Evolutionary conservation across 2,329 filamentous ascomycete species (phyloP).

Genomic region (Pseudocercospora vitis): DNA sequence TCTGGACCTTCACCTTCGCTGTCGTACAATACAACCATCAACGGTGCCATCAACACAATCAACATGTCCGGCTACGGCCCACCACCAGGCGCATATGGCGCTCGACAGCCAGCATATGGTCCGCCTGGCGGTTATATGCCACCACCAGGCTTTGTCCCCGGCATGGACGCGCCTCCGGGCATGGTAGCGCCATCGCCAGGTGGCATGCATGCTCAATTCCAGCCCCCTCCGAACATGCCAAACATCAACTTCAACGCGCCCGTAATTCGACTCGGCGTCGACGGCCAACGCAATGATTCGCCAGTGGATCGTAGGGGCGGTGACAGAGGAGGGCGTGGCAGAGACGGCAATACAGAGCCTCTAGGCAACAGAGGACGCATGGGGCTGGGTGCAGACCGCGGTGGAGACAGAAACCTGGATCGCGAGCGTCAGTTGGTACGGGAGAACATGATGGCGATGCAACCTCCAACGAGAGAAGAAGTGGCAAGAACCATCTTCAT

Average conservation of each 20-base stretch:
- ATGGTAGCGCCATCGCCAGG: conserved; percentile 73
- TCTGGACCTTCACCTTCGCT: too few relatives aligned
- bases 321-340: conserved; percentile 24
- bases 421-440: conserved; percentile 39
- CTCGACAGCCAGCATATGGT: conserved; percentile 60
- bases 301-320: conserved; percentile 46
- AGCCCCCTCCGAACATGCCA: conserved; percentile 78
- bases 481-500: conserved; percentile 89
- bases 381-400: conserved; percentile 46
- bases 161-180: conserved; percentile 74
- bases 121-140: conserved; percentile 41
- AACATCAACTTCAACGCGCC: conserved; percentile 98
- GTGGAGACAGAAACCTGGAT: conserved; percentile 62
- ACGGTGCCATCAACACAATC: too few relatives aligned
- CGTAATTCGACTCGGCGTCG: conserved; percentile 87
- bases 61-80: conserved; percentile 41
- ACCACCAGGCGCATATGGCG: conserved; percentile 63
- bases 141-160: conserved; percentile 81
- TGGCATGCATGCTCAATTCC: conserved; percentile 79
- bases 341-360: conserved; percentile 42
- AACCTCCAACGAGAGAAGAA: conserved; percentile 85
- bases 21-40: too few relatives aligned
- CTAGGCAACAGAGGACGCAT: conserved; percentile 46
- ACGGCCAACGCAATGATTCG: conserved; percentile 55
- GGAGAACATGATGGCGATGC: conserved; percentile 48